Evolutionary conservation across 495 filamentous ascomycete species (phyloP).

Genomic region (Mytilinidion resinicola): DNA sequence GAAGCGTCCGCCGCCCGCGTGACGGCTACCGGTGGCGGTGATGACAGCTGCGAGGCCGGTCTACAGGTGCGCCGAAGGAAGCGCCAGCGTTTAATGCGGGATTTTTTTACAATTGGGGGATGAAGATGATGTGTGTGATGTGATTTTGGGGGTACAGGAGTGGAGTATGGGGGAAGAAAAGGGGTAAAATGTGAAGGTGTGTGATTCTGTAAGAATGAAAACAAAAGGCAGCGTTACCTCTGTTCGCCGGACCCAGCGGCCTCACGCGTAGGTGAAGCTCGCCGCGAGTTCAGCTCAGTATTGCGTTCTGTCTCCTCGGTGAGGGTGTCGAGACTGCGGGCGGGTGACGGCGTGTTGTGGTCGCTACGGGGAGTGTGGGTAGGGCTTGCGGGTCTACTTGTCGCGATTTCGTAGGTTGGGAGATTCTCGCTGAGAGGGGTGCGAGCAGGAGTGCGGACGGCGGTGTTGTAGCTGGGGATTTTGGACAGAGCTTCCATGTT

Average conservation of each 20-base stretch:
- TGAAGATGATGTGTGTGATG: neutral
- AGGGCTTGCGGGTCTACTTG: conserved; percentile 34
- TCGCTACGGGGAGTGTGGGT: conserved; percentile 1
- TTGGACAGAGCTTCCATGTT: conserved; percentile 32
- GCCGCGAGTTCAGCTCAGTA: conserved; percentile 19
- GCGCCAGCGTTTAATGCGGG: neutral
- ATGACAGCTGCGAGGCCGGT: no score
- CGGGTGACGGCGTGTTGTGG: conserved; percentile 7
- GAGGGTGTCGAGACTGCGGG: conserved; percentile 20
- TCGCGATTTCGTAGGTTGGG: conserved; percentile 37
- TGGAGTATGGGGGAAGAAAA: neutral
- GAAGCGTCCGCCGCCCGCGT: no score
- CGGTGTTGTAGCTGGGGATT: conserved; percentile 39
- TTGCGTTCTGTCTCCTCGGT: conserved; percentile 24
- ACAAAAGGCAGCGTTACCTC: neutral
- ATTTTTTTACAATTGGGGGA: neutral
- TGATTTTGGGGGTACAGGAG: neutral
- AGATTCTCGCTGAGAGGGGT: conserved; percentile 29
- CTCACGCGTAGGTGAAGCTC: neutral
- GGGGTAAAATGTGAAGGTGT: neutral
- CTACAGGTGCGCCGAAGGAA: no score
- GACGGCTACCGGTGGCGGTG: no score
- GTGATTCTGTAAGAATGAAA: neutral
- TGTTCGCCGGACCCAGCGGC: conserved; percentile 2
- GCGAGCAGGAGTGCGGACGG: conserved; percentile 30